Percentiles rank a stretch among this genome's conserved stretches.
phyloP scores from a whole-genome alignment of 1,284 basidiomycete species.

The Apiotrichum porosum region DNA sequence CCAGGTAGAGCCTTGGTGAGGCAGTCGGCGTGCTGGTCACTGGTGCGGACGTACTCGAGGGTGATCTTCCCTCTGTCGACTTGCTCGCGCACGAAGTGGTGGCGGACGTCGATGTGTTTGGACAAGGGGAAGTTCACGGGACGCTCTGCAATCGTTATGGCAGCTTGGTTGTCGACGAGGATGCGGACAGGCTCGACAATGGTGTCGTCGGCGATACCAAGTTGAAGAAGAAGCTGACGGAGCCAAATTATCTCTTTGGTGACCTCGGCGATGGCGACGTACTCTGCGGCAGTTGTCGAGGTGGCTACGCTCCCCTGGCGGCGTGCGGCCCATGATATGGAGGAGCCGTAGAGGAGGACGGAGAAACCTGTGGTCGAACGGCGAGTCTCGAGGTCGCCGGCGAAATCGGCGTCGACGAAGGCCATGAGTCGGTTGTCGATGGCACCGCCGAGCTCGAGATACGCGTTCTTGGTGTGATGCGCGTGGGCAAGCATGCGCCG shows the following conservation, averaged over 20 bases:
- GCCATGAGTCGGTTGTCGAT: background rate
- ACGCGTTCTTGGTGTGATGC: constrained; percentile 31
- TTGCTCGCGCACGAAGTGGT: constrained; percentile 50
- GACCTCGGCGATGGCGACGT: constrained; percentile 53
- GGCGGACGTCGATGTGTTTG: constrained; percentile 52
- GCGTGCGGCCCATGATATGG: constrained; percentile 49
- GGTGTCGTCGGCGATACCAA: no score
- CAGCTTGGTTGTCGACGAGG: constrained; percentile 47
- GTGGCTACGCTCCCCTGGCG: constrained; percentile 46
- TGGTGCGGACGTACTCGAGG: background rate
- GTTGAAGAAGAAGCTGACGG: constrained; percentile 22
- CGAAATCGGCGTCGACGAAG: constrained; percentile 4
- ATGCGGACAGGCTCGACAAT: no score
- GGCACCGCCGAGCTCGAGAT: constrained; percentile 32
- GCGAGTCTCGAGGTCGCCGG: constrained; percentile 2
- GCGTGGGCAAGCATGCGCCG: constrained; percentile 51
- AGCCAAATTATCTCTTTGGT: constrained; percentile 50
- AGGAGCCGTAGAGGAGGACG: constrained; percentile 36
- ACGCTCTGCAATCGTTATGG: constrained; percentile 46
- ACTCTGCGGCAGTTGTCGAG: constrained; percentile 51
- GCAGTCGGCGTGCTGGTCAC: background rate
- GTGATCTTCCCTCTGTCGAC: background rate
- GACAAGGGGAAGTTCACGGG: constrained; percentile 34
- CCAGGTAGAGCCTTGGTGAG: no score
- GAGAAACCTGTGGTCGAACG: constrained; percentile 49